Percentiles rank a stretch among this genome's conserved stretches.
Conservation (phyloP, 495 filamentous ascomycete genomes). For the Penicillium macrosclerotiorum region DNA sequence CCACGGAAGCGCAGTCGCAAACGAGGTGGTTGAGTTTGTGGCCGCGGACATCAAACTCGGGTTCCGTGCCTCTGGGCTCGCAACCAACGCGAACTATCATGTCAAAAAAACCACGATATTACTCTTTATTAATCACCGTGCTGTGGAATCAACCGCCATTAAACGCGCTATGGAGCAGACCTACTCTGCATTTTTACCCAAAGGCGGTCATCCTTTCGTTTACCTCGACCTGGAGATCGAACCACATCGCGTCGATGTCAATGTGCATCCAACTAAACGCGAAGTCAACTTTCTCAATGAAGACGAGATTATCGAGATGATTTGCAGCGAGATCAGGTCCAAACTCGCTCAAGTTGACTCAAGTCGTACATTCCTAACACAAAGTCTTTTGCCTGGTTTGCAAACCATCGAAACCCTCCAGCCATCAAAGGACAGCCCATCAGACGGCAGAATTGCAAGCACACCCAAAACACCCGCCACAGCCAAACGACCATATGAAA, state of each 20-base stretch:
- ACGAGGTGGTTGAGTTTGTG: constrained; percentile 79
- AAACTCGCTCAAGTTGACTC: constrained; percentile 88
- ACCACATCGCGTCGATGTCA: constrained; percentile 91
- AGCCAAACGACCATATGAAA: constrained; percentile 71
- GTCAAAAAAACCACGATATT: constrained; percentile 87
- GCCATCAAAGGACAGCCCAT: constrained; percentile 12
- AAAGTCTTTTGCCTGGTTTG: constrained; percentile 77
- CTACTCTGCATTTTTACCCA: constrained; percentile 87
- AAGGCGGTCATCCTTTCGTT: constrained; percentile 90
- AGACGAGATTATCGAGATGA: constrained; percentile 88
- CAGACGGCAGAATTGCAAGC: constrained; percentile 8
- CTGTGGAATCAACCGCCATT: constrained; percentile 89
- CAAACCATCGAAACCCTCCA: constrained; percentile 33
- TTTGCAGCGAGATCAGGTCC: constrained; percentile 77
- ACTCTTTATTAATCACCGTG: constrained; percentile 95
- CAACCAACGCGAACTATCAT: constrained; percentile 94
- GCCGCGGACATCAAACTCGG: constrained; percentile 73
- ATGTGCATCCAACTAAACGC: constrained; percentile 95
- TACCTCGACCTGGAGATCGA: constrained; percentile 95
- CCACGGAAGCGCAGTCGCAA: constrained; percentile 81
- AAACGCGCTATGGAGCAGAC: constrained; percentile 90
- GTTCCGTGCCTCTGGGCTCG: constrained; percentile 76
- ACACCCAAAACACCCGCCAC: constrained; percentile 40
- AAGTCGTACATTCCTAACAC: constrained; percentile 90
- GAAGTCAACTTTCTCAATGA: constrained; percentile 99